Base-by-base conservation (phyloP, 108 stramenopile genomes). In the Thalassiosira profunda region DNA sequence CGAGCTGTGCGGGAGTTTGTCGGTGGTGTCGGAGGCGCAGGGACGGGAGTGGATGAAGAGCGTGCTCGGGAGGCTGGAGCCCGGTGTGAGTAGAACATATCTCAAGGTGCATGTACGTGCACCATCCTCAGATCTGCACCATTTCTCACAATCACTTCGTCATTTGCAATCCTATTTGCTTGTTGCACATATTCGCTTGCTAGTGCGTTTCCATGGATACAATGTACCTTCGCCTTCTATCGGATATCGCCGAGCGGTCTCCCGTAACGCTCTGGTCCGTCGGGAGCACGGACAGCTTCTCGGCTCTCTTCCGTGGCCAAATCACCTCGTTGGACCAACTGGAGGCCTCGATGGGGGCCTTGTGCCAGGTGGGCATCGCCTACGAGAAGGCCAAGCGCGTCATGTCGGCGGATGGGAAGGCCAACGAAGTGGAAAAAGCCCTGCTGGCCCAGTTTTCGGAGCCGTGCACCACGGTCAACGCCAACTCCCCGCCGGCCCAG, bases 221-320 rank as follows among this genome's bases (percentile, higher is more conserved):
- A 7, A 15, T 54, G 35, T 74, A 72, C 2, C 37, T 86, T 1
- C 68, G 52, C 18, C 54, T 89, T 12, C 52, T 87, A n/a, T 56
- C 68, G 8, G 56, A 67, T 58, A 63, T 90, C 38, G 84, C 89
- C 9, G 84, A 87, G 11, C 78, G 76, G n/a, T 76, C 86, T 51
- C 89, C 89, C 0, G 18, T 63, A 26, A 58, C 74, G 8, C 80
- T 89, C 25, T 52, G 70, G 40, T 18, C 52, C 7, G 53, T 81
- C 12, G 74, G 65, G 14, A 34, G 62, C 56, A 3, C 31, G 53
- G 40, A 33, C 36, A 25, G 36, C 56, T 67, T 43, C 26, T 37
- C 65, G 33, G 30, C 45, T 23, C 51, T 59, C 20, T 53, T 69
- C 29, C 41, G 59, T 61, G 24, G 43, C 28, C 20, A 25, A 33